Base-by-base conservation (phyloP, 2,329 filamentous ascomycete genomes). In the Alternaria sp. region DNA sequence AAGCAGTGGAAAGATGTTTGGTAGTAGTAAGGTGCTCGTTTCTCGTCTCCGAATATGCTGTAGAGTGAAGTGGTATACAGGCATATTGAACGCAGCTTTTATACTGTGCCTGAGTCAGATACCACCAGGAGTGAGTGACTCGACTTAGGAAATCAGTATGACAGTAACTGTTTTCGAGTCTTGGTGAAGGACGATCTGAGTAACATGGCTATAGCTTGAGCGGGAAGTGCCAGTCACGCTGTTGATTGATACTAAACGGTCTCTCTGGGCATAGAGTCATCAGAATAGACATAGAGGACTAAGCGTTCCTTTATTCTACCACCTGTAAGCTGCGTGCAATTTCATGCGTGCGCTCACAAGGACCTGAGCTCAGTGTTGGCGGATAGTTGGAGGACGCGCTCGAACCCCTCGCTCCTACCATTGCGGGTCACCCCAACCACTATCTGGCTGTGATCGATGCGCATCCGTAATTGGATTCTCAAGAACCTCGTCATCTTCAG, bases 101-200 rank as follows among this genome's bases (percentile, higher is more conserved):
- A 36, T 36, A n/a, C 32, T 36, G 15, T 15, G 32, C 3, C 2
- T 36, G 32, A 36, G 13, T 36, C 32, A 36, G 15, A n/a, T n/a
- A 5, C n/a, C 2, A 2, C 13, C 7, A 8, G 13, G 0, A 15
- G 6, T 23, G 7, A 36, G 15, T 36, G 32, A 36, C 32, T n/a
- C 0, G 0, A 36, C 5, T 4, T n/a, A n/a, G 4, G 2, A 1
- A 36, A 0, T 5, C 3, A 21, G 21, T 21, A 21, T 3, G 21
- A 21, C 13, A n/a, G 32, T 36, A 15, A 36, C 32, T n/a, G 32
- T 36, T n/a, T n/a, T n/a, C n/a, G n/a, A n/a, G n/a, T n/a, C n/a
- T n/a, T n/a, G n/a, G n/a, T n/a, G n/a, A n/a, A n/a, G n/a, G n/a
- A n/a, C n/a, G n/a, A n/a, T n/a, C n/a, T n/a, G n/a, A n/a, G n/a